These are phyloP conservation scores for Capsicum rhomboideum DNA, from an alignment of 257 asterid species.

Conservation along the genomic window DNA sequence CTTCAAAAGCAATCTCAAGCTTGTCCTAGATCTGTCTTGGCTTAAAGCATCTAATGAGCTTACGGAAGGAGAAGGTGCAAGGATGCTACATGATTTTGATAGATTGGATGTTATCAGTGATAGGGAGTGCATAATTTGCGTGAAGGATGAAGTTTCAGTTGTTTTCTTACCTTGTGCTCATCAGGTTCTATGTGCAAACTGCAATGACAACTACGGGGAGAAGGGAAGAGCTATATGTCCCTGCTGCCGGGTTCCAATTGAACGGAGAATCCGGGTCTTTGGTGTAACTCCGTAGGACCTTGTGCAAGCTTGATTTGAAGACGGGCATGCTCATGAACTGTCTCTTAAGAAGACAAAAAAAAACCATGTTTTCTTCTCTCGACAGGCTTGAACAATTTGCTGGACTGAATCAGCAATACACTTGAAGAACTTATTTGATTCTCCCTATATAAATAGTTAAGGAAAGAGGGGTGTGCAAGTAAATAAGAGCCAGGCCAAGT, in stretches of 20 bases:
- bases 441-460: too few relatives aligned
- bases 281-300: constrained; percentile 28
- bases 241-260: constrained; percentile 60
- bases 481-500: too few relatives aligned
- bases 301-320: constrained; percentile 60
- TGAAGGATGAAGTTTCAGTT: constrained; percentile 28
- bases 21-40: constrained; percentile 45
- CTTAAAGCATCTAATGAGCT: constrained; percentile 36
- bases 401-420: background rate
- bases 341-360: background rate
- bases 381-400: background rate
- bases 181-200: background rate
- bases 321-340: background rate
- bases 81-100: constrained; percentile 45
- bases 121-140: constrained; percentile 67
- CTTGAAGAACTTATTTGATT: too few relatives aligned
- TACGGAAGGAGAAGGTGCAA: constrained; percentile 34
- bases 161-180: too few relatives aligned
- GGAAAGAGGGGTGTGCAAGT: too few relatives aligned
- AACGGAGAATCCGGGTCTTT: constrained; percentile 60
- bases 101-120: constrained; percentile 33
- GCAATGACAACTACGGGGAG: constrained; percentile 54
- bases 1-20: too few relatives aligned
- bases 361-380: background rate
- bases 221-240: constrained; percentile 61